These are phyloP conservation scores for Chrysopogon serrulatus DNA, from an alignment of 176 grass and related monocot species.

Conservation along the genomic window DNA sequence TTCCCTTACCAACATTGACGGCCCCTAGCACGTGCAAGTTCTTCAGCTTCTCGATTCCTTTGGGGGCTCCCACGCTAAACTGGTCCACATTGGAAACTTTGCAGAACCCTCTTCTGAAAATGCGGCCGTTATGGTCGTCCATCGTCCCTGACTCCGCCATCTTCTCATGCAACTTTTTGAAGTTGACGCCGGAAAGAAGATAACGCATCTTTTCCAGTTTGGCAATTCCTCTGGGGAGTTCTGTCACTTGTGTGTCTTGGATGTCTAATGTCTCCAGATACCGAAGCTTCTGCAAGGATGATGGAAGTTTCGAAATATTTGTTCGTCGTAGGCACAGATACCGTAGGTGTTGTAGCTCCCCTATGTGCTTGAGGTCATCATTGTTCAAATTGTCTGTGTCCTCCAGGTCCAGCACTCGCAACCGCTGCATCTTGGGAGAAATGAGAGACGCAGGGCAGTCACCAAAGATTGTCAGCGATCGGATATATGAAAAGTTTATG, in stretches of 20 bases:
- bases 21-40: conserved; percentile 28
- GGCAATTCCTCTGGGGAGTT: background rate
- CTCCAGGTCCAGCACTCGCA: conserved; percentile 29
- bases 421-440: conserved; percentile 23
- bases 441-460: background rate
- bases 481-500: background rate
- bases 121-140: too few species aligned
- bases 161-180: background rate
- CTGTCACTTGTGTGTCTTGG: background rate
- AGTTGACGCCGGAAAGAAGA: background rate
- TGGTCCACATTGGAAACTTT: too few species aligned
- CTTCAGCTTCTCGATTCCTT: conserved; percentile 7
- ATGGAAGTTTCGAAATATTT: background rate
- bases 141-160: background rate
- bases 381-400: background rate
- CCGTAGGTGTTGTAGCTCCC: conserved; percentile 21
- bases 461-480: conserved; percentile 23
- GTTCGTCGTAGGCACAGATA: background rate
- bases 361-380: conserved; percentile 12
- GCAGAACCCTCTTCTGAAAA: background rate
- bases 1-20: conserved; percentile 2
- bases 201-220: conserved; percentile 29
- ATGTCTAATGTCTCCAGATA: conserved; percentile 32
- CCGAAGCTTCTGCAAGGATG: conserved; percentile 22
- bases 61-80: background rate